Conservation (phyloP, 768 basidiomycete genomes). For the Mycena epipterygia region DNA sequence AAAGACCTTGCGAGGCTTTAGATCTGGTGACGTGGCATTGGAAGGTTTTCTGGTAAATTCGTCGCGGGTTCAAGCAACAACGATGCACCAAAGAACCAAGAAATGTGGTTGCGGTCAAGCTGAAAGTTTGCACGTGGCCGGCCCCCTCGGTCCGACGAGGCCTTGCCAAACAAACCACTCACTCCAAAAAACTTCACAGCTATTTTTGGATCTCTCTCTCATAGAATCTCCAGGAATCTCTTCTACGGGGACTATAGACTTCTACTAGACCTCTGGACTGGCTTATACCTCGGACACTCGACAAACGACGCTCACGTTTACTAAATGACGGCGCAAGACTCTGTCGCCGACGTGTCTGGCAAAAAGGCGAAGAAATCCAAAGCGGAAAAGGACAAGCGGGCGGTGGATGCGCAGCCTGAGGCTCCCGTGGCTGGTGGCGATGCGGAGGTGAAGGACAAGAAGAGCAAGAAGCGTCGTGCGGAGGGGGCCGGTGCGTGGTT, state of each 20-base stretch:
- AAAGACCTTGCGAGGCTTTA: too few relatives aligned
- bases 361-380: conserved; percentile 35
- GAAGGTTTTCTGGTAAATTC: too few relatives aligned
- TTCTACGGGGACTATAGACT: conserved; percentile 6
- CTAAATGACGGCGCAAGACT: conserved; percentile 14
- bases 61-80: too few relatives aligned
- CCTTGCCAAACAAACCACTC: neutral
- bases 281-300: neutral
- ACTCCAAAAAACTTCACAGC: neutral
- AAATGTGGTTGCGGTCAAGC: too few relatives aligned
- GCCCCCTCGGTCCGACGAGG: neutral
- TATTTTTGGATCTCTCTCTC: conserved; percentile 24
- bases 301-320: neutral
- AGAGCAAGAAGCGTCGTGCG: conserved; percentile 30
- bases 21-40: too few relatives aligned
- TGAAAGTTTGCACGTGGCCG: neutral
- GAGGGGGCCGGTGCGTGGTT: conserved; percentile 39
- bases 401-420: conserved; percentile 4
- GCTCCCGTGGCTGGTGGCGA: conserved; percentile 18
- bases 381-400: conserved; percentile 48
- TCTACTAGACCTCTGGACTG: conserved; percentile 4
- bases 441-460: conserved; percentile 27
- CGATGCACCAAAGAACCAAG: too few relatives aligned
- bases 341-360: neutral
- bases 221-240: neutral